These are phyloP conservation scores for Phaffia rhodozyma DNA, from an alignment of 1,284 basidiomycete genomes.

Conservation along the genomic window DNA sequence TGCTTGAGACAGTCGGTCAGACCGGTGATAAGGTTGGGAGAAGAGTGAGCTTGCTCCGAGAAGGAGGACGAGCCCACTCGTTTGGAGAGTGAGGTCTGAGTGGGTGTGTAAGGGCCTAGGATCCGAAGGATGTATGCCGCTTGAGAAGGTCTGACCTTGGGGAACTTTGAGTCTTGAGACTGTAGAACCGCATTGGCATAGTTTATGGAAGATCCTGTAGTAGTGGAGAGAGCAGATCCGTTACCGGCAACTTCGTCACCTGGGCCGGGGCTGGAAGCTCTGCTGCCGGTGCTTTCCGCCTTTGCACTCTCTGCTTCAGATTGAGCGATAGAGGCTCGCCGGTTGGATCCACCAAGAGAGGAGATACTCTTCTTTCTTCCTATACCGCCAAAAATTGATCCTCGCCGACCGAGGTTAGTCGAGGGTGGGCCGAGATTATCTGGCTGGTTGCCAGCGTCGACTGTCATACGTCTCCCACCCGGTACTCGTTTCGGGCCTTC, in stretches of 20 bases:
- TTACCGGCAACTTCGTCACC: neutral
- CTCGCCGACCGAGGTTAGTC: slow-evolving; percentile 10
- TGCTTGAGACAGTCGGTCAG: slow-evolving; percentile 53
- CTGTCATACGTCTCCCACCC: slow-evolving; percentile 3
- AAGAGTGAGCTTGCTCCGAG: slow-evolving; percentile 21
- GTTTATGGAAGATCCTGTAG: neutral
- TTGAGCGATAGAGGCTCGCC: slow-evolving; percentile 11
- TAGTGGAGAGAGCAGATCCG: neutral
- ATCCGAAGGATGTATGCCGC: slow-evolving; percentile 36
- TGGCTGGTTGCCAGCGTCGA: neutral
- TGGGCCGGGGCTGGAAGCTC: neutral
- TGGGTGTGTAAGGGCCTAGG: slow-evolving; percentile 22
- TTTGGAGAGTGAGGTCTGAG: neutral
- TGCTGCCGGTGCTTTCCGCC: neutral
- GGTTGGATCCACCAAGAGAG: neutral
- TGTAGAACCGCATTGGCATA: neutral
- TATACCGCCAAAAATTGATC: slow-evolving; percentile 11
- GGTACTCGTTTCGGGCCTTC: slow-evolving; percentile 3
- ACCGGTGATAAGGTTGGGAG: slow-evolving; percentile 26
- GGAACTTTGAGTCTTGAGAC: slow-evolving; percentile 7
- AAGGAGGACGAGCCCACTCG: slow-evolving; percentile 24
- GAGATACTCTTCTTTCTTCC: slow-evolving; percentile 10
- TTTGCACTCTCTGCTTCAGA: slow-evolving; percentile 4
- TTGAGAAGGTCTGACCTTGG: slow-evolving; percentile 27
- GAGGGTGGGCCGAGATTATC: neutral